Percentiles rank a stretch among this genome's conserved stretches.
Evolutionary conservation across 140 eudicot species (phyloP).

Genomic region (Bidens hawaiensis): DNA sequence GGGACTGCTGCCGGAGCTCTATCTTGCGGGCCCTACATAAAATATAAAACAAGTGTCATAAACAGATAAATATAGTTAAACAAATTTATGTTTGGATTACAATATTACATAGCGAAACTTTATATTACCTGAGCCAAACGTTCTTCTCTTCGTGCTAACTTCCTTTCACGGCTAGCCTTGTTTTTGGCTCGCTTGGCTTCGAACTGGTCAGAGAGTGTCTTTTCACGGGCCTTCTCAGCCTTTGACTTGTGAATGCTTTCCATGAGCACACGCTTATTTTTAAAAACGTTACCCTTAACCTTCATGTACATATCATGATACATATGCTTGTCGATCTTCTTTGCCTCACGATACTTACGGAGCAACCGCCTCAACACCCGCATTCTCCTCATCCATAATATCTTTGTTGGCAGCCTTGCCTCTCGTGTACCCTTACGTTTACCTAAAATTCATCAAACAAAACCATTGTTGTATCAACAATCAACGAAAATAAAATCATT

Average conservation of each 20-base stretch:
- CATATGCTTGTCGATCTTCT: constrained; percentile 99
- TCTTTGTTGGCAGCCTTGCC: constrained; percentile 92
- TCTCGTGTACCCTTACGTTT: constrained; percentile 97
- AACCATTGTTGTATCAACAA: not conserved
- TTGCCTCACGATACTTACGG: constrained; percentile 84
- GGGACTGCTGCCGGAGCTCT: constrained; percentile 34
- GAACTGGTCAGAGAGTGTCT: constrained; percentile 86
- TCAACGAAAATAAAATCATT: not conserved
- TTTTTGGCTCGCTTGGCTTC: constrained; percentile 97
- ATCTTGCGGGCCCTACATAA: constrained; percentile 57
- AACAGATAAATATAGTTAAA: not conserved
- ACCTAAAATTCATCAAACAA: constrained; percentile 37
- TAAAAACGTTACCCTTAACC: constrained; percentile 96
- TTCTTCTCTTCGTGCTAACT: constrained; percentile 88
- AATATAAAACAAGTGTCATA: not conserved
- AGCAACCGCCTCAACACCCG: constrained; percentile 83
- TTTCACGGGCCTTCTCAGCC: constrained; percentile 99
- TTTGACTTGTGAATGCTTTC: constrained; percentile 94
- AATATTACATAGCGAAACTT: not conserved
- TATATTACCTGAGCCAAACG: constrained; percentile 73
- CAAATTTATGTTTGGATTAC: not conserved
- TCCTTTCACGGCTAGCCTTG: constrained; percentile 97
- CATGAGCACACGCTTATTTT: constrained; percentile 94
- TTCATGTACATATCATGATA: constrained; percentile 99
- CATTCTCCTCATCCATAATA: constrained; percentile 96